A percentile compares a stretch with the other conserved stretches of the same genome.
Conservation (phyloP, 352 stramenopile species). For the Blastocystis sp. region DNA sequence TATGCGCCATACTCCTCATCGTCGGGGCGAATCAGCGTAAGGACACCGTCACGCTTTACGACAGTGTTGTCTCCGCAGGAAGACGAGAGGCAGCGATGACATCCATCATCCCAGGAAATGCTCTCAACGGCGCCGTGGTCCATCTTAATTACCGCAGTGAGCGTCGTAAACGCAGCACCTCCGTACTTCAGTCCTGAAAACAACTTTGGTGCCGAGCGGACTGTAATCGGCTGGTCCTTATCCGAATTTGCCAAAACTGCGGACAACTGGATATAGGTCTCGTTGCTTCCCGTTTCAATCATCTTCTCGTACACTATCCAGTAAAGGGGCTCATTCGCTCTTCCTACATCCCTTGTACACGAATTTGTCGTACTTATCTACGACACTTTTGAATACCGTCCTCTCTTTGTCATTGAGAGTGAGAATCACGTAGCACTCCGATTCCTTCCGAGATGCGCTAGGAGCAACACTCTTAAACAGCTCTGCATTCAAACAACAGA, state of each 20-base stretch:
- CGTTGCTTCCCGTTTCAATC: background rate
- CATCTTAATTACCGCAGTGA: constrained; percentile 60
- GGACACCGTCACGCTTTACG: constrained; percentile 22
- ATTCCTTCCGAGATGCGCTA: background rate
- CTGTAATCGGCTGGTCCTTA: constrained; percentile 37
- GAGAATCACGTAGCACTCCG: constrained; percentile 59
- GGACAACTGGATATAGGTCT: background rate
- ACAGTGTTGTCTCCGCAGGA: constrained; percentile 32
- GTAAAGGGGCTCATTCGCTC: background rate
- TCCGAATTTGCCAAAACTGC: background rate
- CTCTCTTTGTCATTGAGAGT: constrained; percentile 58
- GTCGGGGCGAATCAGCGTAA: background rate
- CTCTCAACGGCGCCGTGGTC: constrained; percentile 56
- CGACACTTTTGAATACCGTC: constrained; percentile 57
- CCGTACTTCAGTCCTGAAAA: background rate
- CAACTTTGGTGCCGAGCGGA: constrained; percentile 53
- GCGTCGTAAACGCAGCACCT: constrained; percentile 50
- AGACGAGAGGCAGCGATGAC: constrained; percentile 58
- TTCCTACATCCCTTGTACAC: background rate
- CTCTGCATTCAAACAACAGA: background rate
- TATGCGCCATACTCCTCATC: background rate
- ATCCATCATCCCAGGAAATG: constrained; percentile 61
- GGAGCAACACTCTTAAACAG: background rate
- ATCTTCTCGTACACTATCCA: background rate
- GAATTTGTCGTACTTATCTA: constrained; percentile 59